Conservation (phyloP, 2,329 filamentous ascomycete species). For the Lasiodiplodia sp. region DNA sequence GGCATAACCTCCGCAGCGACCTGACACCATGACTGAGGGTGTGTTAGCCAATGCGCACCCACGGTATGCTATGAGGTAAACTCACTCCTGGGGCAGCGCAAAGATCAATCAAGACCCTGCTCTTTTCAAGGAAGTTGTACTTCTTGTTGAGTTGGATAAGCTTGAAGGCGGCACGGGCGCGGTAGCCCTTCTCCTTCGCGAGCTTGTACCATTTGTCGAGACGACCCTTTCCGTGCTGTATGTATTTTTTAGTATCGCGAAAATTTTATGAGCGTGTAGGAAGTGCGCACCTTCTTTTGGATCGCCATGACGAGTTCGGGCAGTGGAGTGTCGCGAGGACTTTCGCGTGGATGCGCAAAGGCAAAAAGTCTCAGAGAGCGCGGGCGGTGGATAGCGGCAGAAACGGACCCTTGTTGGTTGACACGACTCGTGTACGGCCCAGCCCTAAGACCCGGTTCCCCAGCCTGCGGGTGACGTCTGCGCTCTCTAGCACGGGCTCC, state of each 20-base stretch:
- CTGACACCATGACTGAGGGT: conserved; percentile 85
- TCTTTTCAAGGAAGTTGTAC: conserved; percentile 97
- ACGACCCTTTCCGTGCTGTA: conserved; percentile 89
- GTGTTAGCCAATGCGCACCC: conserved; percentile 2
- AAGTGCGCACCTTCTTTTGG: conserved; percentile 76
- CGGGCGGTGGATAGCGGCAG: not conserved
- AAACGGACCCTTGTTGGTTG: not conserved
- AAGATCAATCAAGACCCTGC: conserved; percentile 94
- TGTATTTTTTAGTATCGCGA: conserved; percentile 39
- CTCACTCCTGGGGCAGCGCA: conserved; percentile 92
- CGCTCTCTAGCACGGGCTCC: conserved; percentile 10
- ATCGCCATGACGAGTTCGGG: conserved; percentile 74
- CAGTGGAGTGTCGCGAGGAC: conserved; percentile 29
- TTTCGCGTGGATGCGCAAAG: not conserved
- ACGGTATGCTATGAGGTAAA: conserved; percentile 33
- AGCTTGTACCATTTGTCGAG: conserved; percentile 99
- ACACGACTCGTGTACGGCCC: not conserved
- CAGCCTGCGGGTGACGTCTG: conserved; percentile 20
- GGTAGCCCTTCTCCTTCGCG: conserved; percentile 97
- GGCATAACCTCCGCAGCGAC: conserved; percentile 97
- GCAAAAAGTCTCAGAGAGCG: conserved; percentile 28
- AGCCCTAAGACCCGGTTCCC: conserved; percentile 14
- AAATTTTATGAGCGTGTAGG: conserved; percentile 19
- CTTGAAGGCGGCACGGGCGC: conserved; percentile 96
- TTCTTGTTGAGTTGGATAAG: conserved; percentile 98